Base-by-base conservation (phyloP, 345 rosid species). In the Eucalyptus dawsonii region DNA sequence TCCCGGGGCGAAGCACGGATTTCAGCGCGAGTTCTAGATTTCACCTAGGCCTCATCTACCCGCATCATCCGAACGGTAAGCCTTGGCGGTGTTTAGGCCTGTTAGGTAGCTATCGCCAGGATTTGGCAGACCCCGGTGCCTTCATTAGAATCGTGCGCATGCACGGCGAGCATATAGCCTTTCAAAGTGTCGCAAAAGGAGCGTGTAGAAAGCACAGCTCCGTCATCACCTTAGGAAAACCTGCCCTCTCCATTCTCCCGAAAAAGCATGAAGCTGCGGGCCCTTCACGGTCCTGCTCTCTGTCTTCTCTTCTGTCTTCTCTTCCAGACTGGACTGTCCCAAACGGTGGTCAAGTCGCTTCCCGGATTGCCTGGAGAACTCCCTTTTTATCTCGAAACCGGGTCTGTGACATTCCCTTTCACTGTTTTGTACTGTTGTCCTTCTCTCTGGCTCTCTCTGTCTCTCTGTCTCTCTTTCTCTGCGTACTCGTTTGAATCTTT, bases 371-470 rank as follows among this genome's bases (percentile, higher is more conserved):
- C 87, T 7, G 92, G 92, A 10, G 83, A 88, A 62, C 91, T 90
- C 42, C 92, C 90, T 1, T 91, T 91, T 51, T 50, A 47, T 24
- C 91, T 90, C 53, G 90, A 91, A 87, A 91, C 92, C 31, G 92
- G 90, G 92, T 91, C 50, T 9, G 24, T 45, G 62, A 56, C 29
- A 24, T 24, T 22, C 62, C 29, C 62, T 24, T 56, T 11, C 29
- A 19, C 25, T 53, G 2, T 8, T 53, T 53, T 19, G 58, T 53
- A 1, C 24, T 1, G 58, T 8, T 19, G 58, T 53, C 58, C 58
- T 51, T 51, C 25, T 54, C 60, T 54, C 47, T 44, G 45, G 10
- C 45, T 44, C 45, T 44, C 9, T 44, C 44, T 44, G 9, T 42
- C 11, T 53, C 86, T 60, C 76, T 60, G 50, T 88, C 40, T n/a